phyloP scores from a whole-genome alignment of 2,329 filamentous ascomycete species.

The Pezicula radicicola region DNA sequence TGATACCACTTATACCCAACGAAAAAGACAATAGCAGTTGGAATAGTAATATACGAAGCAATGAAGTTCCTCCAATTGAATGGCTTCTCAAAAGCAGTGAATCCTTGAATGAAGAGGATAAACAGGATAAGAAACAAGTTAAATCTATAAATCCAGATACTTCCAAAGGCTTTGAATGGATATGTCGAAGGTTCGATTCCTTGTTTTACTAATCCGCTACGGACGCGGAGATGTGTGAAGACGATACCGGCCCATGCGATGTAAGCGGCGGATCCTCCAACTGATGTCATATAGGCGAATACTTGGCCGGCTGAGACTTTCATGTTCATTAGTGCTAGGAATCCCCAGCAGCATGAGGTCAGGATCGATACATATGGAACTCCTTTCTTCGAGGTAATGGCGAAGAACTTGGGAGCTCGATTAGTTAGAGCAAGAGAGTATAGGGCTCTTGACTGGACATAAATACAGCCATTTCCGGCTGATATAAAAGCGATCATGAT shows the following conservation, averaged over 20 bases:
- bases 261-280: constrained; percentile 41
- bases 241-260: constrained; percentile 42
- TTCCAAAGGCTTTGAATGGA: constrained; percentile 17
- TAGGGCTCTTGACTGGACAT: constrained; percentile 51
- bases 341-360: constrained; percentile 45
- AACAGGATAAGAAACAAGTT: constrained; percentile 19
- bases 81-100: constrained; percentile 11
- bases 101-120: constrained; percentile 20
- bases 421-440: constrained; percentile 50
- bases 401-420: constrained; percentile 50
- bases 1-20: constrained; percentile 9
- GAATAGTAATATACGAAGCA: constrained; percentile 8
- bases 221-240: constrained; percentile 44
- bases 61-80: constrained; percentile 9
- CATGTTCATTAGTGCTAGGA: constrained; percentile 40
- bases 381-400: constrained; percentile 46
- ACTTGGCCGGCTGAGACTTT: constrained; percentile 38
- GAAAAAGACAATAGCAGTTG: constrained; percentile 3
- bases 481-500: constrained; percentile 50
- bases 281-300: constrained; percentile 40
- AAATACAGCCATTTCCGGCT: constrained; percentile 50
- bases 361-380: constrained; percentile 45
- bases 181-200: constrained; percentile 32
- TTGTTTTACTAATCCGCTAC: constrained; percentile 33
- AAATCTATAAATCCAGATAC: constrained; percentile 17